Evolutionary conservation across 2,329 filamentous ascomycete genomes (phyloP).

Genomic region (Beauveria brongniartii): DNA sequence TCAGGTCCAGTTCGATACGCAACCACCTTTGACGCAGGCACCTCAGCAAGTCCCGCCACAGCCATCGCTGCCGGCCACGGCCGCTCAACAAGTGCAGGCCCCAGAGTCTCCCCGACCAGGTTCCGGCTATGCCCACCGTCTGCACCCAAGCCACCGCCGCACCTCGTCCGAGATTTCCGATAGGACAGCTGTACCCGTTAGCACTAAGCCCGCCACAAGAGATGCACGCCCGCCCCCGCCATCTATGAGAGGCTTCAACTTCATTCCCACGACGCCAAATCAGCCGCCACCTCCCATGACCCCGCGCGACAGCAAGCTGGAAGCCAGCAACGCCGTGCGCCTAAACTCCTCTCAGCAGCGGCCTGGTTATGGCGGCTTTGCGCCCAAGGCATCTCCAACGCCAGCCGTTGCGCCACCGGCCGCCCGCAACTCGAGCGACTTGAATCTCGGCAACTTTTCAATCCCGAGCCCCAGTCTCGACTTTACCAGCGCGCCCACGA

Average conservation of each 20-base stretch:
- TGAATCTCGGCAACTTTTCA: neutral
- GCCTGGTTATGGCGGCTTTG: neutral
- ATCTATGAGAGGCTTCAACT: conserved; percentile 23
- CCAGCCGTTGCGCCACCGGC: neutral
- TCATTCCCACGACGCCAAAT: conserved; percentile 13
- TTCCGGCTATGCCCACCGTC: conserved; percentile 12
- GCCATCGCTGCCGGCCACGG: neutral
- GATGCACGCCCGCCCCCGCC: conserved; percentile 23
- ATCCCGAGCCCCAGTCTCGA: neutral
- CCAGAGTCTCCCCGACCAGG: neutral
- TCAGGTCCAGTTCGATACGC: neutral
- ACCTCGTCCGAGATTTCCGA: conserved; percentile 24
- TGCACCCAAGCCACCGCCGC: conserved; percentile 22
- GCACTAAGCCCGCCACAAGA: conserved; percentile 9
- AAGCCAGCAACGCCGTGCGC: neutral
- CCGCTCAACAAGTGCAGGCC: neutral
- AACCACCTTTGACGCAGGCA: neutral
- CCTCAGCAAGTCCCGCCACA: neutral
- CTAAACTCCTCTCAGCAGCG: neutral
- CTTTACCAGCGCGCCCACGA: neutral
- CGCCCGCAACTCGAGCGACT: neutral
- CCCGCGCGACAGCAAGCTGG: neutral
- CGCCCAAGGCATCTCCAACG: neutral
- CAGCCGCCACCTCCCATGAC: neutral
- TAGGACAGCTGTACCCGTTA: conserved; percentile 13